Conservation (phyloP, 306 rosid species). For the Trifolium pratense region DNA sequence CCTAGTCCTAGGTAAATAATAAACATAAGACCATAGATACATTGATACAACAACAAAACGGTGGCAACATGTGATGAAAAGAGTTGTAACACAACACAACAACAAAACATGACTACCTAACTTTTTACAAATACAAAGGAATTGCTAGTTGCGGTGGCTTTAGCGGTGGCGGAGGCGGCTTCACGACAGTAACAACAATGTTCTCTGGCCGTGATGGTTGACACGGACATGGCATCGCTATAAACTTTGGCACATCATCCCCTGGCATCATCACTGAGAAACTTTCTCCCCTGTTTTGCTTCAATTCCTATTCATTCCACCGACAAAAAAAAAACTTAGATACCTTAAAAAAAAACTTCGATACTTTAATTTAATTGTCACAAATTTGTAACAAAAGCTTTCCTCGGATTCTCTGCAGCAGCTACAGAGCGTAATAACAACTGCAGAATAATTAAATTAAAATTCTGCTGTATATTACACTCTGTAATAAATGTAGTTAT, state of each 20-base stretch:
- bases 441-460: not conserved
- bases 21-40: not conserved
- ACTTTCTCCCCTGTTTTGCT: conserved; percentile 53
- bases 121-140: conserved; percentile 51
- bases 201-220: conserved; percentile 61
- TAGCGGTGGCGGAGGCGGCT: conserved; percentile 48
- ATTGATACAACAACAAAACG: conserved; percentile 13
- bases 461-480: too few relatives aligned
- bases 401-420: not conserved
- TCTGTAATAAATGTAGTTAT: too few relatives aligned
- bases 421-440: not conserved
- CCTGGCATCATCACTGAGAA: conserved; percentile 94
- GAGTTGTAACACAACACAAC: not conserved
- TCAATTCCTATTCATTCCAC: conserved; percentile 49
- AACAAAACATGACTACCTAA: too few relatives aligned
- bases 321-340: not conserved
- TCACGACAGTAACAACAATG: conserved; percentile 51
- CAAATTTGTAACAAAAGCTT: not conserved
- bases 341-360: too few relatives aligned
- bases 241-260: conserved; percentile 77
- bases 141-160: conserved; percentile 67
- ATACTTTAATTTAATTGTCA: not conserved
- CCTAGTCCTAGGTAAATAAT: not conserved
- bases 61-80: conserved; percentile 32
- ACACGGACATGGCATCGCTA: conserved; percentile 91